These are phyloP conservation scores for Lepidium africanum DNA, from an alignment of 345 rosid genomes.

Conservation along the genomic window DNA sequence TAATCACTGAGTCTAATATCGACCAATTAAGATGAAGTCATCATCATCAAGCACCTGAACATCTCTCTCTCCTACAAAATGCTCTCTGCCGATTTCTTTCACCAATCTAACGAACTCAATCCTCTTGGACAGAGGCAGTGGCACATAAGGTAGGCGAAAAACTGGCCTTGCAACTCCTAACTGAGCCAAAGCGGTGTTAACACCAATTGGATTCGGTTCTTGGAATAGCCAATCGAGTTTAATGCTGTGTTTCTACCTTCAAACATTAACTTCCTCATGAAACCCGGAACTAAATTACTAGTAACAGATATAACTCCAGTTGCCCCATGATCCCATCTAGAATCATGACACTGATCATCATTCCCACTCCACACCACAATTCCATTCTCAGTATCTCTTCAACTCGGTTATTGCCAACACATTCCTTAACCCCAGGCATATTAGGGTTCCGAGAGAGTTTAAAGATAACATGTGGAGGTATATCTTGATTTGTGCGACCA, in stretches of 20 bases:
- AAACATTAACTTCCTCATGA: constrained; percentile 60
- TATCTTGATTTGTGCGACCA: constrained; percentile 75
- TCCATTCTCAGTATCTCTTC: constrained; percentile 49
- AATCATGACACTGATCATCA: constrained; percentile 81
- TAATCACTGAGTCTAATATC: constrained; percentile 37
- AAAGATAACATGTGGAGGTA: constrained; percentile 52
- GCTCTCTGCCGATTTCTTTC: constrained; percentile 54
- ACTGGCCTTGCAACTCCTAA: constrained; percentile 77
- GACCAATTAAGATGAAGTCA: constrained; percentile 56
- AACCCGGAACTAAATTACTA: constrained; percentile 67
- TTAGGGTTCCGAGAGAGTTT: constrained; percentile 50
- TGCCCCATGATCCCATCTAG: constrained; percentile 71
- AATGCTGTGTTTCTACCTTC: constrained; percentile 51
- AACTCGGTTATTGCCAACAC: constrained; percentile 62
- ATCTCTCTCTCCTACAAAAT: constrained; percentile 69
- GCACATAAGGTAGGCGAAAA: constrained; percentile 74
- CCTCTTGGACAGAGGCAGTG: constrained; percentile 57
- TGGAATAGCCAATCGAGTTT: constrained; percentile 62
- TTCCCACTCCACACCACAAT: constrained; percentile 85
- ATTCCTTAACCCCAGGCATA: constrained; percentile 74
- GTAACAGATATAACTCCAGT: constrained; percentile 70
- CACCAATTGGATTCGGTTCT: constrained; percentile 79
- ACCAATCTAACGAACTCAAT: constrained; percentile 67
- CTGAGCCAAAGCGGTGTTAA: constrained; percentile 85
- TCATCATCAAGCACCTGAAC: constrained; percentile 71